Evolutionary conservation across 2,329 filamentous ascomycete species (phyloP).

Genomic region (Aspergillus pseudonomiae): DNA sequence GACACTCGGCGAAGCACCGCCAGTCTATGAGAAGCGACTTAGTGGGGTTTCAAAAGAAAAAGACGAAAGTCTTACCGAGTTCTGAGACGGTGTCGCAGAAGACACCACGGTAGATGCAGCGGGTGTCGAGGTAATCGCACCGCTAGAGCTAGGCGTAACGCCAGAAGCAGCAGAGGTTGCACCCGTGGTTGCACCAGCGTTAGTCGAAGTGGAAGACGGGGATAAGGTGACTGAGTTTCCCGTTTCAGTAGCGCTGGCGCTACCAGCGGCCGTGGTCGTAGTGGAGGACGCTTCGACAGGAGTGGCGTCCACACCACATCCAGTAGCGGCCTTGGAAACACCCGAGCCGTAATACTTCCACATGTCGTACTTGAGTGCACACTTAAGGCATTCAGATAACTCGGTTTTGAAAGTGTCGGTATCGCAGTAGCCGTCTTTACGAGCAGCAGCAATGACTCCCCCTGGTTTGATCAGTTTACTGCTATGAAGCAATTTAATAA

Average conservation of each 20-base stretch:
- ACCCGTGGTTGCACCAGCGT: neutral
- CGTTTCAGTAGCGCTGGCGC: neutral
- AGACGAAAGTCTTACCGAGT: neutral
- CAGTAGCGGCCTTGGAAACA: constrained; percentile 41
- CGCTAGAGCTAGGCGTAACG: neutral
- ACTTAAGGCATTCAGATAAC: constrained; percentile 43
- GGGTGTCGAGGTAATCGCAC: neutral
- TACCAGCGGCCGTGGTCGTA: neutral
- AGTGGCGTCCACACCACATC: constrained; percentile 28
- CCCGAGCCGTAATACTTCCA: constrained; percentile 49
- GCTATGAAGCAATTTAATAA: neutral
- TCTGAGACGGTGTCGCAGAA: neutral
- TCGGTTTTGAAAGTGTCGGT: constrained; percentile 29
- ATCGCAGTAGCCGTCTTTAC: constrained; percentile 30
- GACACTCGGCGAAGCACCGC: neutral
- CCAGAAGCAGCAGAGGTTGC: neutral
- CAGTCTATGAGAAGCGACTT: neutral
- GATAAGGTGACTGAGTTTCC: neutral
- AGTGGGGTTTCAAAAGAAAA: neutral
- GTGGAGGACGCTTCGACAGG: neutral
- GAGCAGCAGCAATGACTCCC: constrained; percentile 28
- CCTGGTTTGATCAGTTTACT: constrained; percentile 20
- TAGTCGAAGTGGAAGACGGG: neutral
- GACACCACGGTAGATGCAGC: neutral
- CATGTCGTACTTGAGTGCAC: constrained; percentile 48